phyloP scores from a whole-genome alignment of 108 stramenopile species.

The Nitzschia sp. region DNA sequence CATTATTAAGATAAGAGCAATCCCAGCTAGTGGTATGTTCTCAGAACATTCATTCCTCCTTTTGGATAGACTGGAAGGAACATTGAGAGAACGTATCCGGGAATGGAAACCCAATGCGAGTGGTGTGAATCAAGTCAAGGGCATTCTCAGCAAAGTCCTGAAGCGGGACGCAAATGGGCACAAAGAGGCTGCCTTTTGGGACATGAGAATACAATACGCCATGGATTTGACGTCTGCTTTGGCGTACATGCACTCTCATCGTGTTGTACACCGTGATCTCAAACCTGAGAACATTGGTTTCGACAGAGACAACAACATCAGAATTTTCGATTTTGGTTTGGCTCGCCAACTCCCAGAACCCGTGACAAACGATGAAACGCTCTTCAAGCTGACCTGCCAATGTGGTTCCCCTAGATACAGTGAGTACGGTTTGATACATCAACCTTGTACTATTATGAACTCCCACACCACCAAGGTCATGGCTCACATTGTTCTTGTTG shows the following conservation, averaged over 20 bases:
- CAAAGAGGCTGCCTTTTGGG: slow-evolving; percentile 34
- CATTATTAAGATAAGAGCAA: slow-evolving; percentile 59
- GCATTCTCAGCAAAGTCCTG: slow-evolving; percentile 25
- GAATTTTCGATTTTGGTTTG: slow-evolving; percentile 43
- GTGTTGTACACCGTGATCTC: slow-evolving; percentile 29
- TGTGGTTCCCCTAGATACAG: slow-evolving; percentile 46
- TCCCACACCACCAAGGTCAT: too few relatives aligned
- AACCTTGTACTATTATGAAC: too few relatives aligned
- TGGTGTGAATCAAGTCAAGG: not conserved
- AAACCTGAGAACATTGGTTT: slow-evolving; percentile 68
- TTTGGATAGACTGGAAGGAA: slow-evolving; percentile 59
- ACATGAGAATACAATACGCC: slow-evolving; percentile 37
- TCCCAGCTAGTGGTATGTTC: not conserved
- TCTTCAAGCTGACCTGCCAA: slow-evolving; percentile 35
- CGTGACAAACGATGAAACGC: not conserved
- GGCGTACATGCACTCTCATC: slow-evolving; percentile 11
- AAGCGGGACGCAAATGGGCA: slow-evolving; percentile 14
- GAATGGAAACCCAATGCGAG: slow-evolving; percentile 15
- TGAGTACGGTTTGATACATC: not conserved
- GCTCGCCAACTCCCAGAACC: slow-evolving; percentile 30
- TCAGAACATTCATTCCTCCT: slow-evolving; percentile 51
- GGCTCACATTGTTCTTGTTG: too few relatives aligned
- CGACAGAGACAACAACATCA: slow-evolving; percentile 41
- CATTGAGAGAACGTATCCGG: slow-evolving; percentile 43
- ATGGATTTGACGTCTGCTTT: slow-evolving; percentile 10